These are phyloP conservation scores for Botryotinia calthae DNA, from an alignment of 2,329 filamentous ascomycete genomes.

Conservation along the genomic window DNA sequence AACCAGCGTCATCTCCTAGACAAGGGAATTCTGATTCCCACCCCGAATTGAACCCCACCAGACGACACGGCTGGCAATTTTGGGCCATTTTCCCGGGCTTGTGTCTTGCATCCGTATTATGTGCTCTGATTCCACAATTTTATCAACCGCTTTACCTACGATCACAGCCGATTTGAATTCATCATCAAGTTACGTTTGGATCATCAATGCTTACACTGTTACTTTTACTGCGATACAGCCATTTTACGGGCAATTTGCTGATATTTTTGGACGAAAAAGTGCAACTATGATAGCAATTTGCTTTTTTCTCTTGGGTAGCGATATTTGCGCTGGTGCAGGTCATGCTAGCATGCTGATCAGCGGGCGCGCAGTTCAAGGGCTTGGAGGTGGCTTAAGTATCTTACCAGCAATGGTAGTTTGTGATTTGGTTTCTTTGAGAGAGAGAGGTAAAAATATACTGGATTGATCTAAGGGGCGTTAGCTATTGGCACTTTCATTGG, in stretches of 20 bases:
- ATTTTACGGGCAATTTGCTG: slow-evolving; percentile 46
- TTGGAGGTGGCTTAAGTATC: slow-evolving; percentile 34
- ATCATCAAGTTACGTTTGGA: slow-evolving; percentile 18
- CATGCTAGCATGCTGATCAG: slow-evolving; percentile 44
- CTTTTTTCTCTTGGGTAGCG: slow-evolving; percentile 30
- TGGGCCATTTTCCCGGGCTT: slow-evolving; percentile 15
- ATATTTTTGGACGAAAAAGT: slow-evolving; percentile 52
- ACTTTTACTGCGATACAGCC: slow-evolving; percentile 18
- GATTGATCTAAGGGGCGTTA: background rate
- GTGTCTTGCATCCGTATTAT: slow-evolving; percentile 9
- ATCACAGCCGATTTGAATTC: background rate
- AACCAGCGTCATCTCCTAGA: background rate
- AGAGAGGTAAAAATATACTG: background rate
- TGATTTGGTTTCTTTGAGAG: slow-evolving; percentile 4
- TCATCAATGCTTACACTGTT: slow-evolving; percentile 17
- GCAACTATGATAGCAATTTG: slow-evolving; percentile 43
- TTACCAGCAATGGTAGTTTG: background rate
- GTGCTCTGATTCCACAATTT: slow-evolving; percentile 8
- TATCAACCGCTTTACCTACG: slow-evolving; percentile 13
- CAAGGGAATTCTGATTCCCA: background rate
- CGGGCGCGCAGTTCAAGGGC: slow-evolving; percentile 38
- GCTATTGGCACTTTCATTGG: background rate
- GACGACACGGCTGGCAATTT: slow-evolving; percentile 4
- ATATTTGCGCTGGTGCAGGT: slow-evolving; percentile 34
- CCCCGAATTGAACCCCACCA: background rate